Base-by-base conservation (phyloP, 2,329 filamentous ascomycete species). In the Xylariaceae sp. region DNA sequence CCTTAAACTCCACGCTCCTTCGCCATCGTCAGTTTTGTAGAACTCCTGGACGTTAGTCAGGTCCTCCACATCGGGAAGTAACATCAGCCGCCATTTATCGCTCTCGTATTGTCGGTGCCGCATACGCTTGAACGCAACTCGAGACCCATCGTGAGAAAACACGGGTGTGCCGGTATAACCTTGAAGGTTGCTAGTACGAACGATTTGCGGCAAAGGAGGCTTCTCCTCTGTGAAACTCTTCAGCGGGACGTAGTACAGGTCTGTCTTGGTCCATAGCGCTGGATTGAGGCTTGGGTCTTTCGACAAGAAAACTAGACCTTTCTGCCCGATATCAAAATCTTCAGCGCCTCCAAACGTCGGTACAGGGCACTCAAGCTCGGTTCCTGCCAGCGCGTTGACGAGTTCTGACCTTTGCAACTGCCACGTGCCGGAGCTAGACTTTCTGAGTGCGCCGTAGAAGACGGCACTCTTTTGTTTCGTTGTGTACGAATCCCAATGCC, bases 401-500 rank as follows among this genome's bases (percentile, higher is more conserved):
- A 88, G 64, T 1, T 69, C 66, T 2, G 63, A 59, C 3, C 60
- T 53, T 34, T 68, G 64, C 13, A 79, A 63, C 19, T 54, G 57
- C 58, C 68, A 76, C 31, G 37, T 39, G 8, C 39, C 45, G n/a
- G 50, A 41, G 33, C 33, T 19, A 17, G 13, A 16, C 57, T 67
- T 69, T 50, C 63, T 50, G 19, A 53, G 45, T 4, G 54, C 50
- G 4, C 59, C 54, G 34, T 61, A 62, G 42, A 64, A 61, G 3
- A 95, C 73, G 2, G 84, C 76, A 54, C 82, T 84, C 47, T 76
- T 79, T 54, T 87, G 82, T 34, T 81, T 75, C 1, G 76, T 75
- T 19, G 81, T 70, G 65, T 84, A 94, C n/a, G 74, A 64, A 59
- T 94, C 87, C 88, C 88, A 94, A 56, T 94, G 87, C 12, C 88